Conservation (phyloP, 768 basidiomycete species). For the Sarcodon sp. region DNA sequence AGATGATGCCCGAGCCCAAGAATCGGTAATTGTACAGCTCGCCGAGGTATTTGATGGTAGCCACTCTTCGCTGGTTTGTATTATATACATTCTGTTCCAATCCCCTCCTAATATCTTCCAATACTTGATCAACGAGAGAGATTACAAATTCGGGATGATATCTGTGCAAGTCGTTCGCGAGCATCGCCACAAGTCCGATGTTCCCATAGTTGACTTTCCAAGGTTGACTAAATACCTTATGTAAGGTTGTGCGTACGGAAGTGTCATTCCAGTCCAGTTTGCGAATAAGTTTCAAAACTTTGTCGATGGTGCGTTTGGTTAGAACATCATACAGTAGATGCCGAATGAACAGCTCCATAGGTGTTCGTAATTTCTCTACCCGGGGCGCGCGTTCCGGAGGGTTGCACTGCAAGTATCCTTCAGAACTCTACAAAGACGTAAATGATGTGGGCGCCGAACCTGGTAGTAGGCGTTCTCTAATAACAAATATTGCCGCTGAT, state of each 20-base stretch:
- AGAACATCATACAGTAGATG: constrained; percentile 93
- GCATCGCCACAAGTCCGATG: constrained; percentile 81
- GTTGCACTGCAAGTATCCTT: constrained; percentile 55
- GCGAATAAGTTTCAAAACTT: constrained; percentile 83
- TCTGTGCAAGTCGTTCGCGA: constrained; percentile 88
- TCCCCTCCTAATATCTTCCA: constrained; percentile 86
- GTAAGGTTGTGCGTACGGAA: constrained; percentile 44
- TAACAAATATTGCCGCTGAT: constrained; percentile 77
- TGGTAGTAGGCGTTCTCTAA: constrained; percentile 98
- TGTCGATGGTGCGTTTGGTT: constrained; percentile 88
- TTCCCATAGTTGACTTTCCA: constrained; percentile 96
- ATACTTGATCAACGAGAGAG: constrained; percentile 83
- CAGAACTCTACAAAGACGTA: not conserved
- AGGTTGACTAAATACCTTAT: constrained; percentile 91
- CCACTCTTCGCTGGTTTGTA: constrained; percentile 85
- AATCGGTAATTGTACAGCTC: constrained; percentile 96
- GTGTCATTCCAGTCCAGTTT: constrained; percentile 94
- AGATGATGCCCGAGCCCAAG: constrained; percentile 78
- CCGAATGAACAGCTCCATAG: constrained; percentile 88
- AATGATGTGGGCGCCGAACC: constrained; percentile 25
- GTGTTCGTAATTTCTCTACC: constrained; percentile 73
- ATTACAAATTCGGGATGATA: constrained; percentile 87
- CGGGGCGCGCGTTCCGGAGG: constrained; percentile 87
- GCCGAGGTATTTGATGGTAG: constrained; percentile 89
- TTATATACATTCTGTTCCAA: constrained; percentile 93